Conservation (phyloP, 306 rosid species). For the Trifolium subterraneum region DNA sequence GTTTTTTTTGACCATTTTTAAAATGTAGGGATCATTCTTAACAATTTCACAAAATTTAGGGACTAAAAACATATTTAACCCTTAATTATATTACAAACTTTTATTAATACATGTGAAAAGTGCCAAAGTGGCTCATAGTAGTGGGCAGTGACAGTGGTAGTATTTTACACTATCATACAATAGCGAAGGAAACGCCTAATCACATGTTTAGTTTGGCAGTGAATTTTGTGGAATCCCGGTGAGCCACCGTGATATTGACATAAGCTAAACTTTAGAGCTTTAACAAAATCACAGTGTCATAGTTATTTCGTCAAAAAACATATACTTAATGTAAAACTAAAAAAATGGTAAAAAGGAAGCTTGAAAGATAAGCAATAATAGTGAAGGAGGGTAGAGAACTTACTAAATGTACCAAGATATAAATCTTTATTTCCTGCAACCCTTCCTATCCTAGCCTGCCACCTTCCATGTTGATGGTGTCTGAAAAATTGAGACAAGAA, state of each 20-base stretch:
- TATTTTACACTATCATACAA: background rate
- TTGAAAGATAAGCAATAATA: conserved; percentile 27
- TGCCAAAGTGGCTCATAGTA: background rate
- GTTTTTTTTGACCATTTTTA: too few relatives aligned
- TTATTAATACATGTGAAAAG: background rate
- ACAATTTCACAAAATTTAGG: too few relatives aligned
- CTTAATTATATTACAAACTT: too few relatives aligned
- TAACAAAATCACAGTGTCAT: too few relatives aligned
- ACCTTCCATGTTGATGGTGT: conserved; percentile 99
- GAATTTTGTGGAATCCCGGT: too few relatives aligned
- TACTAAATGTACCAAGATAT: conserved; percentile 98
- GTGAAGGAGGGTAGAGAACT: conserved; percentile 41
- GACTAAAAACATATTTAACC: too few relatives aligned
- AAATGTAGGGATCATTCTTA: too few relatives aligned
- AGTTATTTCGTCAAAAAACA: too few relatives aligned
- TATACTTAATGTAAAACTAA: background rate
- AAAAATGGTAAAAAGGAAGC: conserved; percentile 7
- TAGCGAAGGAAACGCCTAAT: background rate
- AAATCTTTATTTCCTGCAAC: conserved; percentile 98
- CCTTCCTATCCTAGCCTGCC: conserved; percentile 99
- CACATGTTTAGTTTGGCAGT: too few relatives aligned
- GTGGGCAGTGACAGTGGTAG: background rate
- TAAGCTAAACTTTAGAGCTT: too few relatives aligned
- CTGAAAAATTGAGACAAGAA: conserved; percentile 50
- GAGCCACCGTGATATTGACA: too few relatives aligned